Evolutionary conservation across 129 eudicot genomes (phyloP), one percentile per base, ranked within the genome.

Genomic region (Oenanthe sinensis): DNA sequence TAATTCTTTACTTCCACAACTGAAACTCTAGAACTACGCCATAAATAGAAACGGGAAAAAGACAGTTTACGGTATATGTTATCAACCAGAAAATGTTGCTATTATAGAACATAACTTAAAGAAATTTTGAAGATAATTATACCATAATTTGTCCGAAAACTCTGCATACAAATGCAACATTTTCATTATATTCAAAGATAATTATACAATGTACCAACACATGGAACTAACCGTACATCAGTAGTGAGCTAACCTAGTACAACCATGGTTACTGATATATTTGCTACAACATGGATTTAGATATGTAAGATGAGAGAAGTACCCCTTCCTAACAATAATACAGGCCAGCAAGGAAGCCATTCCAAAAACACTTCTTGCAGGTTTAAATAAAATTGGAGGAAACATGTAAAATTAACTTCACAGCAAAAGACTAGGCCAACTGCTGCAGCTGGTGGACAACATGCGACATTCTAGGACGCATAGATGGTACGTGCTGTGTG

Each of bases 401-500:
- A 65, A 70, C 75, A 37, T 17, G 45, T 70, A 37, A 39, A 13
- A 12, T 26, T 0, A 19, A 74, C 22, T 43, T 15, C 40, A 46
- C 58, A 26, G 19, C 28, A 16, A 40, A 22, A 78, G 46, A 73
- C 75, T 78, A 47, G 33, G 92, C 85, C 83, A 93, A 82, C 95
- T 93, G 97, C 76, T 93, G 98, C 60, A 93, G 83, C 97, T 93
- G 98, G 85, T 93, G 97, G 71, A 93, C 96, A 76, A 93, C 98
- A 80, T 91, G 98, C 6, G 98, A 91, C 98, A 93, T 93, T 75
- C 98, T 88, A 42, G 98, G 98, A 36, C 98, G 90, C 97, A 91
- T 89, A 0, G 97, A 93, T 10, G 98, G 98, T 0, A 93, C 97
- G 81, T 91, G 93, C 80, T 93, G 97, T 0, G 98, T 93, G 87